Evolutionary conservation across 352 stramenopile species (phyloP).

Genomic region (Pythium dissotocum): DNA sequence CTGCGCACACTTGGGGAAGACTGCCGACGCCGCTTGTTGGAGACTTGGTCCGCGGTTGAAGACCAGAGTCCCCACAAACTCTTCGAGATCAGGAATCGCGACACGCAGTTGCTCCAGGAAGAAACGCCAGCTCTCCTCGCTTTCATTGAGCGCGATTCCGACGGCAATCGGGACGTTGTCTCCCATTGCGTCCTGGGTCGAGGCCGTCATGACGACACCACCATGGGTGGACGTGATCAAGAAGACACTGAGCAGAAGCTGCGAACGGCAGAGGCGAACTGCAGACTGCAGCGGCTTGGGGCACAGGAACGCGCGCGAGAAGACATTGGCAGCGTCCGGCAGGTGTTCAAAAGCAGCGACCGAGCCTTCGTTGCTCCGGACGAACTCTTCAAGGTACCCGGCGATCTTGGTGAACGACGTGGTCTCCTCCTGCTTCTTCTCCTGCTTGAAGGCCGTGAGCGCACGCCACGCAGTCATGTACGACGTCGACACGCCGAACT

Average conservation of each 20-base stretch:
- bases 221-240: conserved; percentile 66
- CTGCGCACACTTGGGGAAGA: conserved; percentile 60
- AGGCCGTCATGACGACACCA: conserved; percentile 68
- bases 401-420: conserved; percentile 68
- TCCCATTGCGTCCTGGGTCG: conserved; percentile 72
- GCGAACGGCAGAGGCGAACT: conserved; percentile 58
- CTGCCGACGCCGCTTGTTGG: conserved; percentile 33
- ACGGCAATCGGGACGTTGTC: conserved; percentile 74
- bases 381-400: conserved; percentile 67
- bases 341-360: conserved; percentile 67
- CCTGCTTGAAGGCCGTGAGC: conserved; percentile 65
- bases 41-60: conserved; percentile 67
- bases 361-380: conserved; percentile 52
- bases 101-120: conserved; percentile 60
- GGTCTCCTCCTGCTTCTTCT: conserved; percentile 65
- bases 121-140: conserved; percentile 61
- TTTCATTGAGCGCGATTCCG: conserved; percentile 52
- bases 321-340: conserved; percentile 35
- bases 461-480: conserved; percentile 85
- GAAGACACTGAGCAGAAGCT: conserved; percentile 70
- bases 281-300: conserved; percentile 55
- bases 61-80: conserved; percentile 51
- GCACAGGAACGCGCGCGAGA: conserved; percentile 69
- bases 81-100: conserved; percentile 61
- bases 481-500: conserved; percentile 72